Evolutionary conservation across 768 basidiomycete species (phyloP).

Genomic region (Panellus pusillus): DNA sequence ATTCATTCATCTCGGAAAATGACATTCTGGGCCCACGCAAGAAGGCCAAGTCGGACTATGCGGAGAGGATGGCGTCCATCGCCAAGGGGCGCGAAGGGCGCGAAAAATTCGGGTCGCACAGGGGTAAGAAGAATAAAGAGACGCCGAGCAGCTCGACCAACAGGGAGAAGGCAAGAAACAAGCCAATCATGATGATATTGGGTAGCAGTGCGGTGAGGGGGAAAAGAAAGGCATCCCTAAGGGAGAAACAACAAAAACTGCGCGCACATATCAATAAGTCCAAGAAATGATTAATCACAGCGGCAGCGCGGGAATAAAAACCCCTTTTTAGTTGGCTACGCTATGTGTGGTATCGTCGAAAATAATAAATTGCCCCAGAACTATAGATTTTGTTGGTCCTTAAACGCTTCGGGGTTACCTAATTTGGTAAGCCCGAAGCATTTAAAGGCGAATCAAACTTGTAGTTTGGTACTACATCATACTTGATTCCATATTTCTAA

Average conservation of each 20-base stretch:
- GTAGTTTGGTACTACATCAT: too few relatives aligned
- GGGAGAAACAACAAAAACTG: slow-evolving; percentile 79
- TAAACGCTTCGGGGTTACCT: too few relatives aligned
- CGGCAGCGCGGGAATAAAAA: too few relatives aligned
- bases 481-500: too few relatives aligned
- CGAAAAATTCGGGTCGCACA: slow-evolving; percentile 87
- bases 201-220: slow-evolving; percentile 72
- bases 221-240: slow-evolving; percentile 80
- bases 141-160: slow-evolving; percentile 86
- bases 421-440: too few relatives aligned
- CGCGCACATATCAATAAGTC: slow-evolving; percentile 72
- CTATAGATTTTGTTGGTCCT: too few relatives aligned
- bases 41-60: slow-evolving; percentile 90
- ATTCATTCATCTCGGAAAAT: slow-evolving; percentile 78
- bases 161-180: slow-evolving; percentile 88
- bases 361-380: too few relatives aligned
- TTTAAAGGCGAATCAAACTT: too few relatives aligned
- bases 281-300: slow-evolving; percentile 50
- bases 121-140: slow-evolving; percentile 90
- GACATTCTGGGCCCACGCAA: slow-evolving; percentile 95
- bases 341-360: too few relatives aligned
- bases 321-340: too few relatives aligned
- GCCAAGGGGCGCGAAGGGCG: slow-evolving; percentile 92
- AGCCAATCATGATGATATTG: slow-evolving; percentile 94
- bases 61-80: slow-evolving; percentile 89